phyloP scores from a whole-genome alignment of 2,329 filamentous ascomycete genomes.

The Biscogniauxia sp. region DNA sequence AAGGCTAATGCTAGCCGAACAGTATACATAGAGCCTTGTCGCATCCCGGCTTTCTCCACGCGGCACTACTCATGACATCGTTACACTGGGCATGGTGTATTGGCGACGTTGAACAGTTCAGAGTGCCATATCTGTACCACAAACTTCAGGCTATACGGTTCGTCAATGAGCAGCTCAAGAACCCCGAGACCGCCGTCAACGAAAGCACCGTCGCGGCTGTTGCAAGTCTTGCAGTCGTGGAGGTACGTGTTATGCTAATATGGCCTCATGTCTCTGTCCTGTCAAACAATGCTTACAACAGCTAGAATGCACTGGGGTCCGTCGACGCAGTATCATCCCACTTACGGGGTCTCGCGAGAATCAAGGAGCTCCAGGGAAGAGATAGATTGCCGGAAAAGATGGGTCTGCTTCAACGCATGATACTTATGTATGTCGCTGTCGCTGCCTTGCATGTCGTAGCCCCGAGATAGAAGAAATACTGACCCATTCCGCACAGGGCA shows the following conservation, averaged over 20 bases:
- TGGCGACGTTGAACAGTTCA: constrained; percentile 43
- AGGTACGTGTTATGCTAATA: constrained; percentile 32
- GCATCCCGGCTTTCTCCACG: constrained; percentile 45
- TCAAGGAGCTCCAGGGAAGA: constrained; percentile 31
- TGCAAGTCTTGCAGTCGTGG: constrained; percentile 42
- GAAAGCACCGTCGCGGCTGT: constrained; percentile 44
- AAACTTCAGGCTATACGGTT: constrained; percentile 47
- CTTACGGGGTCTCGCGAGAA: constrained; percentile 38
- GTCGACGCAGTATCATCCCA: constrained; percentile 43
- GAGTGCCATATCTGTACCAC: constrained; percentile 45
- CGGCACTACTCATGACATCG: constrained; percentile 43
- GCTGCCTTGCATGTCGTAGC: background rate
- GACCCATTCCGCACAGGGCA: constrained; percentile 33
- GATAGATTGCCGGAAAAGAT: constrained; percentile 28
- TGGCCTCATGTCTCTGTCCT: background rate
- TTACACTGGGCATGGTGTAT: constrained; percentile 47
- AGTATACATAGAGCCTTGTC: constrained; percentile 44
- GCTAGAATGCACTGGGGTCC: constrained; percentile 43
- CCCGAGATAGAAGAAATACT: constrained; percentile 5
- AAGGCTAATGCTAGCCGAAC: background rate
- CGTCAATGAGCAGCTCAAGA: constrained; percentile 42
- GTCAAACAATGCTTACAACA: constrained; percentile 10
- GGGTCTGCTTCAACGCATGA: constrained; percentile 42
- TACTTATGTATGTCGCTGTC: constrained; percentile 38
- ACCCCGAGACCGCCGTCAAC: constrained; percentile 36